Base-by-base conservation (phyloP, 768 basidiomycete genomes). In the Rhizopogon salebrosus region DNA sequence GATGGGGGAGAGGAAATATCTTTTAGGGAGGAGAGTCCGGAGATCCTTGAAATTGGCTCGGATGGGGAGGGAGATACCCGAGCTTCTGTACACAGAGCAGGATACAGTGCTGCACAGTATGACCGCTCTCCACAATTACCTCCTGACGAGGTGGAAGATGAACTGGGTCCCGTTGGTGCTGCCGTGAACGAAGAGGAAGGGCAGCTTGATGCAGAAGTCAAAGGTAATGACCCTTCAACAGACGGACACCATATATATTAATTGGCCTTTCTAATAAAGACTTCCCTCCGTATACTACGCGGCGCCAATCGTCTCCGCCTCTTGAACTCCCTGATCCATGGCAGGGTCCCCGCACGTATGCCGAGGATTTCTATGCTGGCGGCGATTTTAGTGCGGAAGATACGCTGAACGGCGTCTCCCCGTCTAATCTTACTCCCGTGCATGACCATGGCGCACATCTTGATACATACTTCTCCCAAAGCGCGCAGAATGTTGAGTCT, bases 291-390 rank as follows among this genome's bases (percentile, higher is more conserved):
- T 49, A 16, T 27, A 16, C 2, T 16, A 34, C 18, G 23, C 27
- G 34, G n/a, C 27, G 13, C n/a, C 37, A 35, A 14, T 49, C 51
- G 18, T 45, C 34, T 29, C 58, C 58, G n/a, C 56, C 57, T 22
- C 54, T 70, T 6, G 70, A 72, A 6, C 53, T 77, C 18, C 55
- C 60, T 18, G 75, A 77, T 58, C 68, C 68, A 26, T 78, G 75
- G 76, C 58, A 59, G 34, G 73, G 69, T 23, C 70, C 76, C 5
- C 62, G 61, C 24, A 68, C 62, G 6, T 73, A 70, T 40, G 72
- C 75, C 1, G 74, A 76, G 54, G 75, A 76, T 57, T 73, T 68
- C 53, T 75, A 74, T 53, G 68, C 75, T 5, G 77, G 75, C 11
- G 79, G 76, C 1, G 76, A 79, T 48, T 26, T 71, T 35, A 18